These are phyloP conservation scores for Smittium culicis DNA, from an alignment of 371 early-diverging fungal species.

Conservation along the genomic window DNA sequence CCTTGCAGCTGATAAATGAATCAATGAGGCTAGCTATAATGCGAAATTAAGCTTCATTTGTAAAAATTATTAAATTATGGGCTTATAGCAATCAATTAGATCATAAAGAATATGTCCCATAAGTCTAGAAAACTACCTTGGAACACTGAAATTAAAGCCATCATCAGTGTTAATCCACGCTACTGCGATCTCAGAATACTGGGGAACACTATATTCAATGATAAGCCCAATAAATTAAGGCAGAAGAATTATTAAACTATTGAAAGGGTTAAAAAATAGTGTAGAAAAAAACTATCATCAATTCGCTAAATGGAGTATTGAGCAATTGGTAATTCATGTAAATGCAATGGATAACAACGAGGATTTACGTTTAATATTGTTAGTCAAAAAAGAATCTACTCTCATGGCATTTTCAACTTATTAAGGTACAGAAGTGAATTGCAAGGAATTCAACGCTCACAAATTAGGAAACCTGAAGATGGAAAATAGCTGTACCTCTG, in stretches of 20 bases:
- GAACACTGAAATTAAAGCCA: background rate
- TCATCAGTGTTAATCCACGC: background rate
- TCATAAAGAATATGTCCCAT: background rate
- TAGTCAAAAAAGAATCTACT: background rate
- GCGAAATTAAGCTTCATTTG: background rate
- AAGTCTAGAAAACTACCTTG: background rate
- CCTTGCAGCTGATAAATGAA: background rate
- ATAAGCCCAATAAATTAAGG: background rate
- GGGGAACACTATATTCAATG: background rate
- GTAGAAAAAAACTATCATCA: background rate
- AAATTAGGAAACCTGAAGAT: slow-evolving; percentile 7
- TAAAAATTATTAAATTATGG: background rate
- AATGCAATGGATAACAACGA: background rate
- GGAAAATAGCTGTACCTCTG: background rate
- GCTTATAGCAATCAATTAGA: background rate
- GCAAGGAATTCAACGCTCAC: background rate
- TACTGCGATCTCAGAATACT: slow-evolving; percentile 5
- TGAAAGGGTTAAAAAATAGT: slow-evolving; percentile 2
- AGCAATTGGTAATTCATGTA: background rate
- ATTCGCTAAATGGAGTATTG: background rate
- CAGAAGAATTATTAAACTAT: background rate
- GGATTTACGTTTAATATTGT: background rate
- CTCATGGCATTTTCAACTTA: background rate
- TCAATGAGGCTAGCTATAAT: background rate
- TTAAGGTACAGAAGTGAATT: background rate